phyloP scores from a whole-genome alignment of 805 yeast species.

The Kodamaea hsintzibuensis region DNA sequence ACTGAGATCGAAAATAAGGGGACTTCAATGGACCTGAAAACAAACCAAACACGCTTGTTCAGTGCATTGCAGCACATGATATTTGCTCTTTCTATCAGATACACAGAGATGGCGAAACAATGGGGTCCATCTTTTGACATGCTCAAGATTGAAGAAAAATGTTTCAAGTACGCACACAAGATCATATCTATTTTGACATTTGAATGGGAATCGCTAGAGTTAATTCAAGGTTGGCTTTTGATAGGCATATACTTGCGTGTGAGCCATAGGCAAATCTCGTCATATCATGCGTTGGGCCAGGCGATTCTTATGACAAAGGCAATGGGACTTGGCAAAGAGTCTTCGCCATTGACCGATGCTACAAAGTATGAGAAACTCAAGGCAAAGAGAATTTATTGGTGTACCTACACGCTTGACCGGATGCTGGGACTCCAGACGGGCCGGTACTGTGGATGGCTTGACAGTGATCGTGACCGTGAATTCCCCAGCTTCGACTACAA shows the following conservation, averaged over 20 bases:
- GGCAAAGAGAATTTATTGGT: slow-evolving; percentile 55
- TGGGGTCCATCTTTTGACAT: slow-evolving; percentile 29
- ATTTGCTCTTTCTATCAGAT: slow-evolving; percentile 52
- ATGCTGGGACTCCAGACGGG: slow-evolving; percentile 55
- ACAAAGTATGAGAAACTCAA: slow-evolving; percentile 46
- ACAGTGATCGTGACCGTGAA: slow-evolving; percentile 35
- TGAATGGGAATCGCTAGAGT: slow-evolving; percentile 46
- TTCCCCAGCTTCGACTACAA: slow-evolving; percentile 33
- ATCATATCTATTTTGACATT: slow-evolving; percentile 34
- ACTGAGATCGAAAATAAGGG: slow-evolving; percentile 10
- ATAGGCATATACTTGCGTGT: slow-evolving; percentile 37
- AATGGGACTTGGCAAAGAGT: slow-evolving; percentile 35
- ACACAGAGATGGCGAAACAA: slow-evolving; percentile 41
- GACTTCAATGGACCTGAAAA: slow-evolving; percentile 15
- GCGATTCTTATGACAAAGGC: slow-evolving; percentile 38
- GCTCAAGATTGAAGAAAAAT: slow-evolving; percentile 32
- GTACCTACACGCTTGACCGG: slow-evolving; percentile 55
- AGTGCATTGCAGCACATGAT: slow-evolving; percentile 52
- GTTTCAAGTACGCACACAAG: slow-evolving; percentile 35
- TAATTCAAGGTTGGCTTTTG: slow-evolving; percentile 43
- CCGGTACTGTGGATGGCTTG: slow-evolving; percentile 36
- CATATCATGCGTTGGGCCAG: slow-evolving; percentile 31
- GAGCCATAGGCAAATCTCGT: slow-evolving; percentile 40
- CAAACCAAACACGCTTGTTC: slow-evolving; percentile 47
- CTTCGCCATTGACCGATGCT: slow-evolving; percentile 19